phyloP scores from a whole-genome alignment of 179 eudicot species.

The Carnegiea gigantea region DNA sequence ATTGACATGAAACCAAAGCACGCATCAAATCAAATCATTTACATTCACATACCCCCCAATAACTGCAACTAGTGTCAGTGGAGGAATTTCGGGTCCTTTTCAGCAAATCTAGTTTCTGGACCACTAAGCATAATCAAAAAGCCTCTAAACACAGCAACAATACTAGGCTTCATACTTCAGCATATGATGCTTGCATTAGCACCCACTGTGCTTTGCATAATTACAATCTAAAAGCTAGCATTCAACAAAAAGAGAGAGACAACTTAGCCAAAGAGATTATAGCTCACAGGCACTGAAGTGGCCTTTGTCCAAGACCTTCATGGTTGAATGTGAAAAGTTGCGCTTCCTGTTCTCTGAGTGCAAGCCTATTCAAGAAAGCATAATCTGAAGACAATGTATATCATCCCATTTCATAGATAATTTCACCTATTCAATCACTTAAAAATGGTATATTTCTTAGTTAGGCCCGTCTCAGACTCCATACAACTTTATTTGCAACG shows the following conservation, averaged over 20 bases:
- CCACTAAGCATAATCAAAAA: background rate
- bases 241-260: background rate
- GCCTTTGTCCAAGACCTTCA: background rate
- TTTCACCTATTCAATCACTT: too few relatives aligned
- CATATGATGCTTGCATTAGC: background rate
- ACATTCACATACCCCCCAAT: background rate
- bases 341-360: background rate
- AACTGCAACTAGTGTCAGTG: background rate
- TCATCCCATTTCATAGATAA: too few relatives aligned
- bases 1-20: too few relatives aligned
- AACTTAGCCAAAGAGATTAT: background rate
- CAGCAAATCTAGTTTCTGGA: background rate
- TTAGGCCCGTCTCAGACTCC: too few relatives aligned
- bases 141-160: background rate
- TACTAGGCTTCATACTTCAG: constrained; percentile 3
- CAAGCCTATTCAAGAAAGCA: background rate
- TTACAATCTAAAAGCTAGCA: background rate
- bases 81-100: constrained; percentile 4
- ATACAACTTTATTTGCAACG: too few relatives aligned
- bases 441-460: too few relatives aligned
- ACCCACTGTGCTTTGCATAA: background rate
- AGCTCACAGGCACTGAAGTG: background rate
- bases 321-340: background rate
- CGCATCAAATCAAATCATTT: background rate
- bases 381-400: background rate